Evolutionary conservation across 495 filamentous ascomycete genomes (phyloP).

Genomic region (Annulohypoxylon maeteangense): DNA sequence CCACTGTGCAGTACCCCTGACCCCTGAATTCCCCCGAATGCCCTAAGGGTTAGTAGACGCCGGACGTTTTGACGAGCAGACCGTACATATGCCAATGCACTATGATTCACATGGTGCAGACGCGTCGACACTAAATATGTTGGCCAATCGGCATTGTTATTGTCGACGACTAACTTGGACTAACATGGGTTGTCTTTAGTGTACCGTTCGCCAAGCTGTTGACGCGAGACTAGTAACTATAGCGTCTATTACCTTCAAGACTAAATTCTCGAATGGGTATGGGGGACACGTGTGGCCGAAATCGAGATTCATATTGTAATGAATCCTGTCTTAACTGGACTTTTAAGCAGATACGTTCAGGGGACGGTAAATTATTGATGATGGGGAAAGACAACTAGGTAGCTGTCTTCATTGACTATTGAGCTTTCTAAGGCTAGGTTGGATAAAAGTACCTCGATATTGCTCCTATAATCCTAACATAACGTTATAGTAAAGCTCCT

Average conservation of each 20-base stretch:
- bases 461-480: background rate
- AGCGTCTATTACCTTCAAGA: slow-evolving; percentile 5
- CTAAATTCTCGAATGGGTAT: slow-evolving; percentile 7
- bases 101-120: slow-evolving; percentile 18
- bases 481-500: background rate
- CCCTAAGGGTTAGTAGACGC: background rate
- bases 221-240: slow-evolving; percentile 15
- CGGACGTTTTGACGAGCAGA: slow-evolving; percentile 4
- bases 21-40: slow-evolving; percentile 2
- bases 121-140: background rate
- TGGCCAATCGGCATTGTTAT: slow-evolving; percentile 17
- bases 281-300: background rate
- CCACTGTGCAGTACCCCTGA: slow-evolving; percentile 11
- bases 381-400: background rate
- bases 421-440: background rate
- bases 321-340: background rate
- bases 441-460: background rate
- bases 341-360: background rate
- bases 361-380: background rate
- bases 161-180: background rate
- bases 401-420: too few species aligned
- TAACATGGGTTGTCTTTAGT: background rate
- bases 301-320: background rate
- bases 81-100: slow-evolving; percentile 10
- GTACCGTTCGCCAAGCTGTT: slow-evolving; percentile 10